Conservation (phyloP, 2,329 filamentous ascomycete species). For the Fusarium papillatum region DNA sequence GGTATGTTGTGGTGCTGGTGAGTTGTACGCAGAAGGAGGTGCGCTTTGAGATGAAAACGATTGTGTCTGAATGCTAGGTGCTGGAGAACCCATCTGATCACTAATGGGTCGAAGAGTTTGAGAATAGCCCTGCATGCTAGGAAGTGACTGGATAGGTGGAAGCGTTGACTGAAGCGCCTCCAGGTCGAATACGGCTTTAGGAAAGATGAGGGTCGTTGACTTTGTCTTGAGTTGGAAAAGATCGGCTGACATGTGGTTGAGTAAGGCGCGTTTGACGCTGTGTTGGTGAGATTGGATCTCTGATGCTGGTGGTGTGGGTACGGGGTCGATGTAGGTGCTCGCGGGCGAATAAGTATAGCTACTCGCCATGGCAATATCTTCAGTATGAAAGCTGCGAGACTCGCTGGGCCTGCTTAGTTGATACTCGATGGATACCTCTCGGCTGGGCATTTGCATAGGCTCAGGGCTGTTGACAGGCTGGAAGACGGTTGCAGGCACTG, state of each 20-base stretch:
- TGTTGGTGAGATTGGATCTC: not conserved
- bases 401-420: not conserved
- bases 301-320: not conserved
- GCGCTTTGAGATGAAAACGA: not conserved
- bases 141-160: not conserved
- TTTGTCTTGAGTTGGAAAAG: conserved; percentile 4
- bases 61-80: not conserved
- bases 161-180: not conserved
- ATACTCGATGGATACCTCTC: not conserved
- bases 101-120: not conserved
- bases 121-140: not conserved
- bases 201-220: conserved; percentile 10
- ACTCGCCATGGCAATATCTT: not conserved
- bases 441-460: not conserved
- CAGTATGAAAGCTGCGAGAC: not conserved
- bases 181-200: conserved; percentile 5
- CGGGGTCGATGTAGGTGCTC: not conserved
- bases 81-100: not conserved
- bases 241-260: conserved; percentile 14
- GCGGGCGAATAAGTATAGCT: not conserved
- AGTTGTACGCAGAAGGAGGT: not conserved
- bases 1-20: not conserved
- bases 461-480: not conserved
- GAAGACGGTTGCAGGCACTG: not conserved
- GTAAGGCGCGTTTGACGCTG: conserved; percentile 1